These are phyloP conservation scores for Endothia cerciana DNA, from an alignment of 2,329 filamentous ascomycete species.

Conservation along the genomic window DNA sequence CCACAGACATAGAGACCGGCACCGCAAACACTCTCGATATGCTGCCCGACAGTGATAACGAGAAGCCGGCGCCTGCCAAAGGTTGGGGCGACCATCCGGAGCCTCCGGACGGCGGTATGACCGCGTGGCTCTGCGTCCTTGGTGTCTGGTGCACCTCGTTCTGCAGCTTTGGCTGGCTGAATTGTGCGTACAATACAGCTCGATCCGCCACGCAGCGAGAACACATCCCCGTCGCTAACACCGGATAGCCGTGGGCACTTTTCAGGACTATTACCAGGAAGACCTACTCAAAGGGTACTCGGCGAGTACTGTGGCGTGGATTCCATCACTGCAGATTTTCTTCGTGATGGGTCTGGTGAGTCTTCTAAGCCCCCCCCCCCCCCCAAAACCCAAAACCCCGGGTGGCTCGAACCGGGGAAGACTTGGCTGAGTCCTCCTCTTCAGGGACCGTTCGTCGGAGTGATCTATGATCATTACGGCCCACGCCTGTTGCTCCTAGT, in stretches of 20 bases:
- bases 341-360: slow-evolving; percentile 32
- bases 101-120: slow-evolving; percentile 31
- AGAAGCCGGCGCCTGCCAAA: slow-evolving; percentile 4
- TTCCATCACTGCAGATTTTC: slow-evolving; percentile 50
- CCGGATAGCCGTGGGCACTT: slow-evolving; percentile 41
- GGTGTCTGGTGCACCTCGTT: slow-evolving; percentile 33
- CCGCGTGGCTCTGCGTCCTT: slow-evolving; percentile 34
- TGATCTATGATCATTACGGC: slow-evolving; percentile 60
- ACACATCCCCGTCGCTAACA: not conserved
- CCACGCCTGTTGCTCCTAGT: slow-evolving; percentile 52
- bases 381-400: too few relatives aligned
- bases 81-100: not conserved
- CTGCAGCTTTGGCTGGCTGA: slow-evolving; percentile 33
- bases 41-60: not conserved
- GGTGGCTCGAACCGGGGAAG: too few relatives aligned
- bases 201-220: not conserved
- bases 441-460: slow-evolving; percentile 57
- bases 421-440: slow-evolving; percentile 26
- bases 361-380: not conserved
- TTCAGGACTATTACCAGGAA: slow-evolving; percentile 54
- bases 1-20: not conserved
- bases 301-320: slow-evolving; percentile 54
- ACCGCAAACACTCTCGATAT: not conserved
- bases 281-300: slow-evolving; percentile 46
- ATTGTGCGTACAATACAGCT: slow-evolving; percentile 18